phyloP scores from a whole-genome alignment of 2,329 filamentous ascomycete genomes.

The Aspergillus eucalypticola region DNA sequence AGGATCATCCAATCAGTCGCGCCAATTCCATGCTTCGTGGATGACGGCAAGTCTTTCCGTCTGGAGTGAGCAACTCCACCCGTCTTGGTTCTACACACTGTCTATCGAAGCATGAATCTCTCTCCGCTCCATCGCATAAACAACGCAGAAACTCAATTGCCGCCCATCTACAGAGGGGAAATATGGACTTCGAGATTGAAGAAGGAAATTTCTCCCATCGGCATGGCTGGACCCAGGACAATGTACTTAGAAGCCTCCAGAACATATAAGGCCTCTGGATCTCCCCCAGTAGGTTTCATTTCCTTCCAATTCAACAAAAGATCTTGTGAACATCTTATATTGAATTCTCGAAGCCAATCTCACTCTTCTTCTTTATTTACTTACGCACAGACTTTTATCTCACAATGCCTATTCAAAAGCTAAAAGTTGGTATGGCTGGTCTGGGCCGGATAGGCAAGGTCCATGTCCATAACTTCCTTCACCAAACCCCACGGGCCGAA shows the following conservation, averaged over 20 bases:
- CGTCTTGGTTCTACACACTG: neutral
- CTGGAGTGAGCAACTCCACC: neutral
- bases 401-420: constrained; percentile 30
- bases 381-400: neutral
- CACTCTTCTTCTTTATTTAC: neutral
- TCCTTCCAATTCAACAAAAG: neutral
- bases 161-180: neutral
- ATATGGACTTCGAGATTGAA: neutral
- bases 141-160: neutral
- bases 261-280: neutral
- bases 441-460: constrained; percentile 52
- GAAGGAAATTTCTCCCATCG: neutral
- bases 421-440: constrained; percentile 49
- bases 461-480: constrained; percentile 50
- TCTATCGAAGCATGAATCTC: neutral
- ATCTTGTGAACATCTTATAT: neutral
- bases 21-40: neutral
- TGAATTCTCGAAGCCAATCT: neutral
- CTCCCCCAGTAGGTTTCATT: neutral
- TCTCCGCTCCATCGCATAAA: neutral
- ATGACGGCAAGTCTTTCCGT: constrained; percentile 3
- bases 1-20: neutral
- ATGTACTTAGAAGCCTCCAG: neutral
- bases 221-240: neutral
- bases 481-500: constrained; percentile 48